Evolutionary conservation across 257 asterid species (phyloP), one percentile per base, ranked within the genome.

Genomic region (Marsdenia floribunda): DNA sequence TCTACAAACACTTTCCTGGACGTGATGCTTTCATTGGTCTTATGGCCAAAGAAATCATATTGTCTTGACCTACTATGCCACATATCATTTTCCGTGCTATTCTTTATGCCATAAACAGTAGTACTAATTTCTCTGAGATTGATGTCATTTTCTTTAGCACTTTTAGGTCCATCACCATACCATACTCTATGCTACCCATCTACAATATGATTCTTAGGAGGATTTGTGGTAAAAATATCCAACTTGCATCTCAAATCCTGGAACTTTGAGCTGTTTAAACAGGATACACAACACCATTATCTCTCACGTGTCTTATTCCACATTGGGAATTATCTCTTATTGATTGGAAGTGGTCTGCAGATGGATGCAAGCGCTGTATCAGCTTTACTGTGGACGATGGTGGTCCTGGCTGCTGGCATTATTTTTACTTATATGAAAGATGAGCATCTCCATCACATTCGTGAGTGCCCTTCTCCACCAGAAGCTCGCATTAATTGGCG

Each of bases 401-500:
- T 82, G 16, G 57, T 85, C 13, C 53, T 80, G 77, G 80, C 73
- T 5, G 42, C 80, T 3, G 71, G 73, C 58, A 22, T 72, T 5
- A n/a, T 68, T 35, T 59, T 68, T 21, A 54, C 65, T 8, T 38
- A 1, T 24, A 14, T 67, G 54, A 59, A 38, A 12, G 47, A 44
- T 54, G 57, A 4, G 6, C 15, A 21, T 67, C 8, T 29, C 44
- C 44, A 19, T 50, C 38, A 2, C 54, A 35, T 9, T 38, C 47
- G 24, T 26, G 6, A 53, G 14, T 5, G 6, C 4, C 7, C 58
- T 66, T 58, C 58, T 7, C 26, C 68, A 11, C 9, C 58, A 21
- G 66, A 75, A 40, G 26, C 57, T 46, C 75, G 3, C 9, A 49
- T 87, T 16, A 86, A 85, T 12, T 91, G 96, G 96, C 71, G 49